These are phyloP conservation scores for Dendrocalamus latiflorus DNA, from an alignment of 202 grass and related monocot genomes.

Conservation along the genomic window DNA sequence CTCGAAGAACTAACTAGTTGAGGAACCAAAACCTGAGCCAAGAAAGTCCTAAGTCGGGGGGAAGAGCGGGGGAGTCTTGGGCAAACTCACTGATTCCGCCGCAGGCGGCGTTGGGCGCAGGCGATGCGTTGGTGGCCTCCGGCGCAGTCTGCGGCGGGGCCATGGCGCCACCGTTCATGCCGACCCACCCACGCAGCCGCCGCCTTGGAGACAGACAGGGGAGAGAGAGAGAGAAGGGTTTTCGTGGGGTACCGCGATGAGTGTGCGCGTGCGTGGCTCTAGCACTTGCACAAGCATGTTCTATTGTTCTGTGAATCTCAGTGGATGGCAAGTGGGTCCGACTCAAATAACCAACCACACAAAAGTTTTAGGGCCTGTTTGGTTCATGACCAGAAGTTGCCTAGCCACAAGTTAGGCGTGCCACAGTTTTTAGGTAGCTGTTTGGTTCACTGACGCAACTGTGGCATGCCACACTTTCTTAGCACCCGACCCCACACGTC, in stretches of 20 bases:
- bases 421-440: too few relatives aligned
- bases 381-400: too few relatives aligned
- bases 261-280: too few relatives aligned
- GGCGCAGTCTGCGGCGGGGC: neutral
- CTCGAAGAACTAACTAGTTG: neutral
- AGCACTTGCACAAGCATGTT: too few relatives aligned
- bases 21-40: neutral
- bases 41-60: neutral
- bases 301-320: too few relatives aligned
- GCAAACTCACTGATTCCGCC: constrained; percentile 18
- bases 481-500: too few relatives aligned
- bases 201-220: neutral
- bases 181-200: neutral
- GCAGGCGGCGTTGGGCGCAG: neutral
- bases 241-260: neutral
- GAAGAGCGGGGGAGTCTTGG: neutral
- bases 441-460: too few relatives aligned
- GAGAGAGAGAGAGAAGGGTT: neutral
- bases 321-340: too few relatives aligned
- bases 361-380: too few relatives aligned
- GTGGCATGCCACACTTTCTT: too few relatives aligned
- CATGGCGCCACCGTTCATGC: constrained; percentile 22
- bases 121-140: neutral
- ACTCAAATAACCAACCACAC: too few relatives aligned
- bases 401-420: too few relatives aligned